phyloP scores from a whole-genome alignment of 2,329 filamentous ascomycete species.

The Xylariaceae sp. region DNA sequence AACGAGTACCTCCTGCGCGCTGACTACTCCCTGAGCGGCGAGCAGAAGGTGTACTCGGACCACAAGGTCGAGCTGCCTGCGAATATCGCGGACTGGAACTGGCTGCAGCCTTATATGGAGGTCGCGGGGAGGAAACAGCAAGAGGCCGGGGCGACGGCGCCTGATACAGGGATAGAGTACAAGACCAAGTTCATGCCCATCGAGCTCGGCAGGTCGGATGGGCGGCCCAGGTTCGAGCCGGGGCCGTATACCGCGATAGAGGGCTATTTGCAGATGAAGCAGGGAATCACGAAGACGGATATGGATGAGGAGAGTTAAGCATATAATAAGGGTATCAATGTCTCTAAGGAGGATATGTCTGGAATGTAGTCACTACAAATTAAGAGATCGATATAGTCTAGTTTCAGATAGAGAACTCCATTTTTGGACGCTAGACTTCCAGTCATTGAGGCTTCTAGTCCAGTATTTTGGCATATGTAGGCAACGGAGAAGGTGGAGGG shows the following conservation, averaged over 20 bases:
- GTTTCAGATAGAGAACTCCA: too few relatives aligned
- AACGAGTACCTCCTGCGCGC: neutral
- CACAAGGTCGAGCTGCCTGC: neutral
- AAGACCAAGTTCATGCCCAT: neutral
- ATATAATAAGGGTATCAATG: too few relatives aligned
- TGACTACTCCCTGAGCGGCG: conserved; percentile 1
- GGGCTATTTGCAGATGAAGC: conserved; percentile 27
- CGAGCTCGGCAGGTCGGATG: conserved; percentile 15
- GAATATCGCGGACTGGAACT: neutral
- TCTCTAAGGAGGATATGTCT: too few relatives aligned
- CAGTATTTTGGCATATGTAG: too few relatives aligned
- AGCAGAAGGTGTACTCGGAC: neutral
- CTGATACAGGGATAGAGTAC: neutral
- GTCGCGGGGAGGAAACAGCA: neutral
- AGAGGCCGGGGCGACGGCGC: too few relatives aligned
- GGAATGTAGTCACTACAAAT: too few relatives aligned
- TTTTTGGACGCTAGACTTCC: too few relatives aligned
- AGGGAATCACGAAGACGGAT: too few relatives aligned
- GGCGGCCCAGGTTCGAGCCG: conserved; percentile 23
- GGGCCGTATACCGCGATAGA: conserved; percentile 30
- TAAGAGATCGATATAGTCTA: too few relatives aligned
- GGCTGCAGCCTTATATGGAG: neutral
- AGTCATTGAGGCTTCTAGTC: too few relatives aligned
- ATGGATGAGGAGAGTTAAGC: too few relatives aligned
- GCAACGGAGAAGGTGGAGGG: too few relatives aligned